Percentiles rank a stretch among this genome's conserved stretches.
Evolutionary conservation across 495 filamentous ascomycete species (phyloP).

Genomic region (Bacidia rubella): DNA sequence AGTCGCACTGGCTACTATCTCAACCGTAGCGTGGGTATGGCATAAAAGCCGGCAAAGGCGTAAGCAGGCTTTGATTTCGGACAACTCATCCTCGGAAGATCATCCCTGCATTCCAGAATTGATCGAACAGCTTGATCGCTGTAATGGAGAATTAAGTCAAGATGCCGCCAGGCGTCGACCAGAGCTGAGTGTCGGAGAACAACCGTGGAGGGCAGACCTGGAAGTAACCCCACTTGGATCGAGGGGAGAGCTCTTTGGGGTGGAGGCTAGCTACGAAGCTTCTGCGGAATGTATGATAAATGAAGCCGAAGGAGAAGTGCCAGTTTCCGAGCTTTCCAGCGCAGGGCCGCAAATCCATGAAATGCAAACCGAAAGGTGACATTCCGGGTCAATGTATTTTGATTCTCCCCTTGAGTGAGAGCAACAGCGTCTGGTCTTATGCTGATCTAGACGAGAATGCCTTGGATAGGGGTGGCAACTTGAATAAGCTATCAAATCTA

Average conservation of each 20-base stretch:
- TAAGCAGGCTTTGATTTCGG: too few relatives aligned
- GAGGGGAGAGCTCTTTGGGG: constrained; percentile 2
- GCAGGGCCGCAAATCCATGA: too few relatives aligned
- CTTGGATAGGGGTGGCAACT: too few relatives aligned
- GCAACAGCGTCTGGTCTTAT: too few relatives aligned
- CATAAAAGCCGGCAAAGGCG: background rate
- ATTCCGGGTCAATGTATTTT: too few relatives aligned
- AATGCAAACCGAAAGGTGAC: too few relatives aligned
- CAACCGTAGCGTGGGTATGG: background rate
- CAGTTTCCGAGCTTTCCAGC: too few relatives aligned
- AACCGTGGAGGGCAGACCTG: background rate
- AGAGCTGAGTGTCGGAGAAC: background rate
- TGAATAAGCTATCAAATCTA: too few relatives aligned
- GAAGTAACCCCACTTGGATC: background rate
- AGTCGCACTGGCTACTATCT: background rate
- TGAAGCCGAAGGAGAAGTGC: too few relatives aligned
- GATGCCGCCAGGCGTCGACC: background rate
- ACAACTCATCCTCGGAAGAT: background rate
- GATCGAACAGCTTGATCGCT: background rate
- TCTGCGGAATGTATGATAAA: too few relatives aligned
- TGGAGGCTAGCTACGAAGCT: background rate
- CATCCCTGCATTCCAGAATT: background rate
- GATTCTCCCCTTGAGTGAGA: too few relatives aligned
- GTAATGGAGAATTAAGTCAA: background rate
- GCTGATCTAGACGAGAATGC: too few relatives aligned